Conservation (phyloP, 1,139 yeast genomes). For the Magnusiomyces magnusii region DNA sequence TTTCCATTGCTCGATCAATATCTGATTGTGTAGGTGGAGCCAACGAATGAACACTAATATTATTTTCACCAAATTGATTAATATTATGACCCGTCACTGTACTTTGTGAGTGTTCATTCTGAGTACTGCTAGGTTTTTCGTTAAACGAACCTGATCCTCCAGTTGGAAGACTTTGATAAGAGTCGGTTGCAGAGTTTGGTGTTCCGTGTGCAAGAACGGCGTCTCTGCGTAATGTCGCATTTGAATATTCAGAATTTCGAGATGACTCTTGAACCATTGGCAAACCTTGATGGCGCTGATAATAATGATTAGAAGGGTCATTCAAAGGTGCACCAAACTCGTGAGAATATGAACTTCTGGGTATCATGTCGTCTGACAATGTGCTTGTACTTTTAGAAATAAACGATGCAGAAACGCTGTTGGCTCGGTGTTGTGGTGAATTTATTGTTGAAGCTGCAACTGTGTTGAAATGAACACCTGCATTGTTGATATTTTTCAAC, state of each 20-base stretch:
- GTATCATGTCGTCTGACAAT: neutral
- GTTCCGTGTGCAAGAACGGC: neutral
- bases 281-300: neutral
- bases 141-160: neutral
- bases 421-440: neutral
- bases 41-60: neutral
- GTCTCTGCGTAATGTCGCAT: neutral
- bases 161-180: neutral
- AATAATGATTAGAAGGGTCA: neutral
- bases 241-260: neutral
- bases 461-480: neutral
- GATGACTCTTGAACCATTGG: neutral
- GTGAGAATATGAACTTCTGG: neutral
- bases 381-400: slow-evolving; percentile 1
- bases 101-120: neutral
- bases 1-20: neutral
- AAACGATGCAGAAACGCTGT: slow-evolving; percentile 5
- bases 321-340: neutral
- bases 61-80: neutral
- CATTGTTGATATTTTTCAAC: neutral
- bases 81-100: neutral
- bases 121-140: neutral
- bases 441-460: neutral
- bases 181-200: neutral
- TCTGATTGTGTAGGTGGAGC: neutral